phyloP scores from a whole-genome alignment of 331 rosid species.

The Phaseolus coccineus region DNA sequence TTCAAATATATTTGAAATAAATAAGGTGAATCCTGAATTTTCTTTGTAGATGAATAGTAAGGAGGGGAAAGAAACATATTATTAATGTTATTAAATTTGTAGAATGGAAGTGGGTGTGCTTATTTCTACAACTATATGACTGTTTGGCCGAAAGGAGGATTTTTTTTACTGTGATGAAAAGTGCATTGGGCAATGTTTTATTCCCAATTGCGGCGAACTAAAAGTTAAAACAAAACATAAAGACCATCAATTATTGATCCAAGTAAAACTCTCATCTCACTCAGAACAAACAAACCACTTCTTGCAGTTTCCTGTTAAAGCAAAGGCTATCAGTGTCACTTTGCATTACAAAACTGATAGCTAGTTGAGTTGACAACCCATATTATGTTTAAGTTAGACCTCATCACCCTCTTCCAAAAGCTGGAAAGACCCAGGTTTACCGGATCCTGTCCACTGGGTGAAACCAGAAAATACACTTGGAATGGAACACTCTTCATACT shows the following conservation, averaged over 20 bases:
- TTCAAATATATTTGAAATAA: no score
- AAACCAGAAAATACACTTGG: conserved; percentile 42
- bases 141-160: neutral
- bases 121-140: neutral
- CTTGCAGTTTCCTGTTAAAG: conserved; percentile 26
- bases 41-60: no score
- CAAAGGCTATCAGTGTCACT: conserved; percentile 16
- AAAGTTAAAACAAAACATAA: conserved; percentile 10
- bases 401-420: conserved; percentile 50
- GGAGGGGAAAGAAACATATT: no score
- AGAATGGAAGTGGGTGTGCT: neutral
- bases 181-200: neutral
- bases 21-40: no score
- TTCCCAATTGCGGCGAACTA: conserved; percentile 8
- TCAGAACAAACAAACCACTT: conserved; percentile 31
- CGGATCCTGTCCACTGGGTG: conserved; percentile 74
- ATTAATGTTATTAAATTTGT: neutral
- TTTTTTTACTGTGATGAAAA: neutral
- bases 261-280: conserved; percentile 44
- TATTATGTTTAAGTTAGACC: conserved; percentile 38
- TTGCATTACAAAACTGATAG: neutral
- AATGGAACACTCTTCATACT: conserved; percentile 51
- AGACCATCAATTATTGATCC: conserved; percentile 49
- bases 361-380: conserved; percentile 45
- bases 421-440: conserved; percentile 76